Base-by-base conservation (phyloP, 2,329 filamentous ascomycete genomes). In the Biscogniauxia sp. region DNA sequence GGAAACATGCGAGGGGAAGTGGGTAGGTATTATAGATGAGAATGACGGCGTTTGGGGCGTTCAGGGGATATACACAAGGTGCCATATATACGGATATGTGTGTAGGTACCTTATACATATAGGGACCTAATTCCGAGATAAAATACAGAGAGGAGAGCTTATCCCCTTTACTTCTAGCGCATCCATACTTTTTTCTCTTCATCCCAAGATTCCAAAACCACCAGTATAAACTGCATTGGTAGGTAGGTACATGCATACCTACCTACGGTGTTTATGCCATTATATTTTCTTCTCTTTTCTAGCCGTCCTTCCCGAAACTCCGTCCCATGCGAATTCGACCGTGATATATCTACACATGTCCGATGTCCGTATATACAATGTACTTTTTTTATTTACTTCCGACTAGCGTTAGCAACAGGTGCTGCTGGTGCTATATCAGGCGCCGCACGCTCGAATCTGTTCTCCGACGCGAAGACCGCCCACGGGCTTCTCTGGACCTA, bases 401-500 rank as follows among this genome's bases (percentile, higher is more conserved):
- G 56, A 20, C 61, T 57, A 17, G 57, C 51, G 25, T 58, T 7
- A 3, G 28, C 28, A 32, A 7, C 11, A 32, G 28, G 7, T 9
- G 11, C 9, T 28, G 26, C 9, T 60, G 17, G 61, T 59, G 61
- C 51, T 53, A 66, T 57, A 49, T 71, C 64, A 32, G 64, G 56
- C 17, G 60, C 66, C 45, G 61, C 64, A 55, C 60, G 65, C 45
- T 70, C 65, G 61, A 69, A 32, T 61, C 66, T 69, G 51, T 68
- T 56, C 20, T 69, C 65, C 8, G 73, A 72, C 13, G 68, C 74
- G 3, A 78, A 67, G 57, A 74, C 66, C 7, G 70, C 70, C 71
- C 76, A 79, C 63, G 81, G 75, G 61, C 65, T 73, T 26, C 70
- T 69, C 23, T 79, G 75, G 53, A 79, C 53, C 79, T 82, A 23